These are phyloP conservation scores for Porogramme epimiltina DNA, from an alignment of 1,284 basidiomycete genomes.

Conservation along the genomic window DNA sequence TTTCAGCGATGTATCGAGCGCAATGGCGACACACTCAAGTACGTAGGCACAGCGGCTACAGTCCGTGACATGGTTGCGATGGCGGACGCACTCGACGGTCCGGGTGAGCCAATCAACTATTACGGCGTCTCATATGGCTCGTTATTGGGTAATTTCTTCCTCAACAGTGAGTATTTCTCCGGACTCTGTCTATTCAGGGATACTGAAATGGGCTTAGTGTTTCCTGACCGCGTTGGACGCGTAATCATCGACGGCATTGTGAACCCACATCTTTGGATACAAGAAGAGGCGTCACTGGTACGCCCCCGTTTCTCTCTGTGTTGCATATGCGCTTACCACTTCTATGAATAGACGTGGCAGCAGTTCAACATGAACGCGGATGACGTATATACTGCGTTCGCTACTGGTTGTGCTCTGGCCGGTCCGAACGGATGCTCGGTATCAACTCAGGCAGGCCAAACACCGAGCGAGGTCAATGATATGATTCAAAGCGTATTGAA, in stretches of 20 bases:
- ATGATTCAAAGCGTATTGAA: conserved; percentile 8
- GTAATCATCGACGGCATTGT: conserved; percentile 15
- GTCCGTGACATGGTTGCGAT: conserved; percentile 21
- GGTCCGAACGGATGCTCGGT: conserved; percentile 11
- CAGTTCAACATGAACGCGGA: not conserved
- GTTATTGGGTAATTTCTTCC: conserved; percentile 14
- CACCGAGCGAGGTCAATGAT: conserved; percentile 5
- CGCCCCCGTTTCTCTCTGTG: not conserved
- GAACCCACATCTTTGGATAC: conserved; percentile 1
- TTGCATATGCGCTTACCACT: not conserved
- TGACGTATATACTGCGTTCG: conserved; percentile 11
- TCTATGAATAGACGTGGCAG: not conserved
- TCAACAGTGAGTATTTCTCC: conserved; percentile 22
- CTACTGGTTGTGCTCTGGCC: conserved; percentile 17
- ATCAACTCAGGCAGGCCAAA: conserved; percentile 2
- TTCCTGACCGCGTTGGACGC: conserved; percentile 20
- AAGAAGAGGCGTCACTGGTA: conserved; percentile 4
- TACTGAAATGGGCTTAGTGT: no score
- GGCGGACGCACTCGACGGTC: conserved; percentile 20
- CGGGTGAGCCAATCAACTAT: conserved; percentile 15
- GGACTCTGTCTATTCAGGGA: no score
- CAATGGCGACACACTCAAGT: conserved; percentile 8
- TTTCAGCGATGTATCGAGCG: not conserved
- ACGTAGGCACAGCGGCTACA: conserved; percentile 18
- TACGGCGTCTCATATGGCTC: conserved; percentile 18